These are phyloP conservation scores for Trichocladium uniseriatum DNA, from an alignment of 495 filamentous ascomycete species.

Conservation along the genomic window DNA sequence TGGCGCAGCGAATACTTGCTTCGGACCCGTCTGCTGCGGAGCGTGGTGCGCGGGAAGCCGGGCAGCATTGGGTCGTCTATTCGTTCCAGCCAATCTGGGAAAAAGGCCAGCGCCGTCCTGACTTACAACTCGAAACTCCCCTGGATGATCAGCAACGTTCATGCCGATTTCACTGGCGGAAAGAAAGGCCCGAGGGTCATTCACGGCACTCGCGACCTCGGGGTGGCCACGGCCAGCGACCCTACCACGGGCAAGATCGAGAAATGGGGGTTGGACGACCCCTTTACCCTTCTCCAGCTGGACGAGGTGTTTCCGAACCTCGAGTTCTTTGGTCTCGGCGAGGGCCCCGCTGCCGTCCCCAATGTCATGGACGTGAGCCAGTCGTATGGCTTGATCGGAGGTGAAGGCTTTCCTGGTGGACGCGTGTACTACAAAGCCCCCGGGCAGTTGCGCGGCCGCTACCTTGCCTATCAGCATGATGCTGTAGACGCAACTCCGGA, in stretches of 20 bases:
- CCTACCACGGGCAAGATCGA: slow-evolving; percentile 70
- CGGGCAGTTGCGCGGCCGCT: slow-evolving; percentile 72
- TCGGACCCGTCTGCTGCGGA: slow-evolving; percentile 73
- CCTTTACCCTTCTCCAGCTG: slow-evolving; percentile 63
- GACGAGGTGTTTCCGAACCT: slow-evolving; percentile 64
- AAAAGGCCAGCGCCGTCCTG: slow-evolving; percentile 46
- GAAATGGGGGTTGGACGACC: slow-evolving; percentile 71
- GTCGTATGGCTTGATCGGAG: slow-evolving; percentile 70
- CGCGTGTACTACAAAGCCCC: slow-evolving; percentile 63
- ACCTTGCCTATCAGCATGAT: slow-evolving; percentile 46
- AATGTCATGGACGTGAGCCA: slow-evolving; percentile 88
- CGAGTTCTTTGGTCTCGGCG: slow-evolving; percentile 64
- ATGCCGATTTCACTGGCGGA: slow-evolving; percentile 58
- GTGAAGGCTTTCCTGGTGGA: slow-evolving; percentile 75
- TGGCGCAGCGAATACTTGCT: slow-evolving; percentile 92
- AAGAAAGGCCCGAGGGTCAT: slow-evolving; percentile 69
- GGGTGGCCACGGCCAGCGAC: slow-evolving; percentile 64
- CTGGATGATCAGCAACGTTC: slow-evolving; percentile 63
- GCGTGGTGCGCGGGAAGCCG: slow-evolving; percentile 62
- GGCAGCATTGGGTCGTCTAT: slow-evolving; percentile 30
- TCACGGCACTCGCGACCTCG: slow-evolving; percentile 69
- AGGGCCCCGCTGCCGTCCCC: slow-evolving; percentile 63
- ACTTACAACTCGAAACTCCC: slow-evolving; percentile 77
- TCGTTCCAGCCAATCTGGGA: slow-evolving; percentile 43
- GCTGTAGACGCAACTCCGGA: slow-evolving; percentile 46